phyloP scores from a whole-genome alignment of 2,329 filamentous ascomycete genomes.

The Penicillium sp. region DNA sequence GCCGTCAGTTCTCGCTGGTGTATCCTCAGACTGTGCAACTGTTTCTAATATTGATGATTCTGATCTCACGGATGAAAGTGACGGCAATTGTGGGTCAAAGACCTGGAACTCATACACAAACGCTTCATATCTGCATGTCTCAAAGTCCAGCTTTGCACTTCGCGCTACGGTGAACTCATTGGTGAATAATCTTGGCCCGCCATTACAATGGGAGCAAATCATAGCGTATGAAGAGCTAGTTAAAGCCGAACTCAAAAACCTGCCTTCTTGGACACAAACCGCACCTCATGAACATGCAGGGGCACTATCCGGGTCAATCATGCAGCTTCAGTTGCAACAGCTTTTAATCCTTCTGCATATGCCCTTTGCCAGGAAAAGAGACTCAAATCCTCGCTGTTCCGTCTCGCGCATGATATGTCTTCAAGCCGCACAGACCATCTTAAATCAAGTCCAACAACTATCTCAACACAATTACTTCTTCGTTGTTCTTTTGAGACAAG shows the following conservation, averaged over 20 bases:
- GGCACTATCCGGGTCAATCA: constrained; percentile 20
- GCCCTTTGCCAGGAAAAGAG: constrained; percentile 29
- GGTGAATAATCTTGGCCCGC: constrained; percentile 31
- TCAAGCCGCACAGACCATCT: constrained; percentile 20
- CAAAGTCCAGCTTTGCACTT: constrained; percentile 28
- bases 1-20: constrained; percentile 37
- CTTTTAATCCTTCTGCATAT: constrained; percentile 35
- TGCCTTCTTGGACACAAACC: constrained; percentile 26
- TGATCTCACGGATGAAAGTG: constrained; percentile 16
- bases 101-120: constrained; percentile 23
- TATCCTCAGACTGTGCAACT: constrained; percentile 15
- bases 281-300: not conserved
- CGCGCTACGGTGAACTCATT: constrained; percentile 31
- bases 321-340: constrained; percentile 34
- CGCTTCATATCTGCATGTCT: constrained; percentile 32
- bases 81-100: not conserved
- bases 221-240: constrained; percentile 32
- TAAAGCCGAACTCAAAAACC: constrained; percentile 25
- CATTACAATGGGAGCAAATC: constrained; percentile 29
- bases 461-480: constrained; percentile 7
- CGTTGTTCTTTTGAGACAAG: constrained; percentile 22
- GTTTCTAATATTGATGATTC: constrained; percentile 34
- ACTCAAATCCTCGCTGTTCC: constrained; percentile 26
- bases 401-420: constrained; percentile 31
- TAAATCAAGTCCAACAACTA: constrained; percentile 20